Evolutionary conservation across 2,329 filamentous ascomycete genomes (phyloP).

Genomic region (Plenodomus biglobosus): DNA sequence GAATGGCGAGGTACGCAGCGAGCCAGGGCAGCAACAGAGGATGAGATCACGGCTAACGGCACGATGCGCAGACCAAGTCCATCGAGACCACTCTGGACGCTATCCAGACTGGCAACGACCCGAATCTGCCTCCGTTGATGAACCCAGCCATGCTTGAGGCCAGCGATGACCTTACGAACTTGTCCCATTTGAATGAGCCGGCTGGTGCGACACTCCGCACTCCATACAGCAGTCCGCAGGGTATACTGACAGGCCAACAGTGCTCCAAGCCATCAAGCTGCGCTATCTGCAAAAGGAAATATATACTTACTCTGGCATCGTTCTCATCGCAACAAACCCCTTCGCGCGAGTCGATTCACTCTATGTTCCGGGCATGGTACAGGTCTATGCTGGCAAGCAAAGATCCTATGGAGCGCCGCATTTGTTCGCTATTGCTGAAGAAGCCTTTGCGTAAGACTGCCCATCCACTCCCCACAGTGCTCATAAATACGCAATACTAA

Average conservation of each 20-base stretch:
- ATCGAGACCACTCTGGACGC: constrained; percentile 76
- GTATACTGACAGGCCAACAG: constrained; percentile 53
- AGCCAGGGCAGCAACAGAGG: not conserved
- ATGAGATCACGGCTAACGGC: constrained; percentile 16
- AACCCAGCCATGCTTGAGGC: constrained; percentile 98
- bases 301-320: constrained; percentile 98
- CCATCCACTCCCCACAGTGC: not conserved
- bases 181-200: constrained; percentile 97
- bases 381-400: constrained; percentile 97
- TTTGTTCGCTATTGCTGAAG: constrained; percentile 97
- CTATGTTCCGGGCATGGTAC: constrained; percentile 99
- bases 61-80: constrained; percentile 65
- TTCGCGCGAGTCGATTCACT: constrained; percentile 97
- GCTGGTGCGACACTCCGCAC: constrained; percentile 65
- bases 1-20: constrained; percentile 76
- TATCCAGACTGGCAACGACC: constrained; percentile 74
- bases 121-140: constrained; percentile 87
- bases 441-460: constrained; percentile 83
- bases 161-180: constrained; percentile 94
- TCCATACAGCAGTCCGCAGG: constrained; percentile 10
- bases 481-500: constrained; percentile 22
- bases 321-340: constrained; percentile 96
- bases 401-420: constrained; percentile 95
- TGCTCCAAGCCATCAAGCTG: constrained; percentile 94
- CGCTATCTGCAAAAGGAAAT: constrained; percentile 99